Evolutionary conservation across 2,329 filamentous ascomycete genomes (phyloP).

Genomic region (Diatrype stigma): DNA sequence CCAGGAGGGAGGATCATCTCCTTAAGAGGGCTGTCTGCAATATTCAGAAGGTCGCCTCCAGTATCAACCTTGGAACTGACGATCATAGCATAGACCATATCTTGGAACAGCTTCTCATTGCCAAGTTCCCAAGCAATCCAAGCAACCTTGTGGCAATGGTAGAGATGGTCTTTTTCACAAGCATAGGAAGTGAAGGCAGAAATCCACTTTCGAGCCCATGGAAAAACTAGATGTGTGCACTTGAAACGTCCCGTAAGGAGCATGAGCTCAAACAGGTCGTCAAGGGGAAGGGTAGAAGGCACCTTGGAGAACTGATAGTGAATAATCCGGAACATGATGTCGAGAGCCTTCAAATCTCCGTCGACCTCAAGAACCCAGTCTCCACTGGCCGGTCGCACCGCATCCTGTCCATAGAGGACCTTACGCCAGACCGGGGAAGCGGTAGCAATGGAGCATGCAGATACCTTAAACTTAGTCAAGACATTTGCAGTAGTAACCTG

Average conservation of each 20-base stretch:
- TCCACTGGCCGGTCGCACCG: neutral
- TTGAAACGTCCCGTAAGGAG: conserved; percentile 13
- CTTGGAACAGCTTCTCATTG: conserved; percentile 13
- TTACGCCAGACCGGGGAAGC: conserved; percentile 18
- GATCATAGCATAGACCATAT: conserved; percentile 19
- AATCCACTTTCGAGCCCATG: conserved; percentile 20
- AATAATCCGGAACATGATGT: conserved; percentile 16
- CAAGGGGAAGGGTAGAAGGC: conserved; percentile 8
- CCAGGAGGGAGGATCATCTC: conserved; percentile 17
- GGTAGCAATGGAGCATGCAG: conserved; percentile 9
- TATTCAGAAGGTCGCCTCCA: conserved; percentile 17
- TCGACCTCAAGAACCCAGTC: conserved; percentile 10
- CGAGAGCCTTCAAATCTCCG: conserved; percentile 14
- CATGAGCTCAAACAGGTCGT: conserved; percentile 18
- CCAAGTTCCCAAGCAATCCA: conserved; percentile 22
- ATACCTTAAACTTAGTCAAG: conserved; percentile 11
- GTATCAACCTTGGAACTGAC: conserved; percentile 13
- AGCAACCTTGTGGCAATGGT: conserved; percentile 15
- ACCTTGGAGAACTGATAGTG: conserved; percentile 20
- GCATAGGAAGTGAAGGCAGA: conserved; percentile 4
- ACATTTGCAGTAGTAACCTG: neutral
- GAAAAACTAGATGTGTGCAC: conserved; percentile 19
- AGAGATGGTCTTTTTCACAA: conserved; percentile 2
- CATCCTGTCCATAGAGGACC: conserved; percentile 9
- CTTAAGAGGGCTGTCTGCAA: conserved; percentile 11